Base-by-base conservation (phyloP, 805 yeast genomes). In the Clavispora carvajalis region DNA sequence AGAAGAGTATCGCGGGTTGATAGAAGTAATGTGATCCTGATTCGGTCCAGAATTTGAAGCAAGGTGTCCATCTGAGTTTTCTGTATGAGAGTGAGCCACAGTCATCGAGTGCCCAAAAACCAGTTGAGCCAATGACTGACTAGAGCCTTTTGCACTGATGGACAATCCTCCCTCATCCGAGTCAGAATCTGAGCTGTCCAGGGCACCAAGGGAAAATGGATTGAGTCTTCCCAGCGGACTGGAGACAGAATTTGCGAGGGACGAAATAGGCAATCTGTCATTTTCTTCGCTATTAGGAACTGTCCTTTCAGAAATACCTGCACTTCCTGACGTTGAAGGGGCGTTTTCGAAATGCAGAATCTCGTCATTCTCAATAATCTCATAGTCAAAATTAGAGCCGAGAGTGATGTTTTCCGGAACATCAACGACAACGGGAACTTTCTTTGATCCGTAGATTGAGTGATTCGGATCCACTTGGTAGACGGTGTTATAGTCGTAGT, bases 401-500 rank as follows among this genome's bases (percentile, higher is more conserved):
- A 65, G 47, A 5, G 65, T 57, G 37, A 71, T 58, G 34, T 74
- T 71, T 41, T 72, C 75, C 3, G 76, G 76, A 4, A 67, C 68
- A 48, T 73, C 76, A 34, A 70, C 63, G 19, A 69, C 71, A 42
- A 65, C 71, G 2, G 71, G 68, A 7, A 53, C 43, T 26, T 59
- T 55, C 29, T 45, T 42, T 21, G 42, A 46, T 2, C 69, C 69
- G 47, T 62, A 65, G 9, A 67, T 59, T 3, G 69, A 62, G 41
- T 66, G 69, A 36, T 61, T 64, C 2, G 72, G 67, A 41, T 77
- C 79, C 18, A 69, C 74, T 3, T 77, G 76, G 56, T 82, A 85
- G 17, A 85, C 93, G 0, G 88, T 73, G 56, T 85, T 85, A 60
- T 85, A 85, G 59, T 85, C 91, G 58, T 85, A 85, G 61, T 78